Percentiles rank a stretch among this genome's conserved stretches.
Conservation (phyloP, 2,329 filamentous ascomycete species). For the Phaeosphaeria sp. region DNA sequence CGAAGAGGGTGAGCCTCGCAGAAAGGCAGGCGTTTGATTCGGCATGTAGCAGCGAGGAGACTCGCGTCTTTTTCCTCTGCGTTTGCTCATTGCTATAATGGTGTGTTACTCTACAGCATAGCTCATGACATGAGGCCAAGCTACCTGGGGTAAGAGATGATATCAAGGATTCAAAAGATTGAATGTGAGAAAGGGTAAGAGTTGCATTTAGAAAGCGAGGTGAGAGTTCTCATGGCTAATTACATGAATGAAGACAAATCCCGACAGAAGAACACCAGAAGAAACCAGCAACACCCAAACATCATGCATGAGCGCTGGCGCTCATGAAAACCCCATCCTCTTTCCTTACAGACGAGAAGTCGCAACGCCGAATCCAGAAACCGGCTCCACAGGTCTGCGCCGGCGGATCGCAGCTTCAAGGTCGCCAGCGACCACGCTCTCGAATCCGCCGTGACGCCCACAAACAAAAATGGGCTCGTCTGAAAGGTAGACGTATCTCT, state of each 20-base stretch:
- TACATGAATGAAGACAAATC: not conserved
- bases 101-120: too few species aligned
- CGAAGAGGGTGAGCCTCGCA: too few species aligned
- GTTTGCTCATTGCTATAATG: too few species aligned
- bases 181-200: too few species aligned
- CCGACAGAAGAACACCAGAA: not conserved
- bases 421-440: not conserved
- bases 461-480: constrained; percentile 13
- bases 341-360: not conserved
- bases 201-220: too few species aligned
- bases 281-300: not conserved
- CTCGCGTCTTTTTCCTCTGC: too few species aligned
- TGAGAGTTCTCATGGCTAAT: constrained; percentile 42
- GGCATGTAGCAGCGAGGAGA: too few species aligned
- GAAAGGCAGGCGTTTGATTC: too few species aligned
- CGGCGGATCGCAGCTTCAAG: constrained; percentile 11
- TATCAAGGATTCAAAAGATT: too few species aligned
- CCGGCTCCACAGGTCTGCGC: not conserved
- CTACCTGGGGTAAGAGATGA: too few species aligned
- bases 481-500: constrained; percentile 12
- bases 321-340: constrained; percentile 11
- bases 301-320: constrained; percentile 2
- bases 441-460: constrained; percentile 9
- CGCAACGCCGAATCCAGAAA: not conserved
- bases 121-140: too few species aligned